A percentile compares a stretch with the other conserved stretches of the same genome.
These are phyloP conservation scores for Solidago caesia DNA, from an alignment of 129 eudicot species.

Conservation along the genomic window DNA sequence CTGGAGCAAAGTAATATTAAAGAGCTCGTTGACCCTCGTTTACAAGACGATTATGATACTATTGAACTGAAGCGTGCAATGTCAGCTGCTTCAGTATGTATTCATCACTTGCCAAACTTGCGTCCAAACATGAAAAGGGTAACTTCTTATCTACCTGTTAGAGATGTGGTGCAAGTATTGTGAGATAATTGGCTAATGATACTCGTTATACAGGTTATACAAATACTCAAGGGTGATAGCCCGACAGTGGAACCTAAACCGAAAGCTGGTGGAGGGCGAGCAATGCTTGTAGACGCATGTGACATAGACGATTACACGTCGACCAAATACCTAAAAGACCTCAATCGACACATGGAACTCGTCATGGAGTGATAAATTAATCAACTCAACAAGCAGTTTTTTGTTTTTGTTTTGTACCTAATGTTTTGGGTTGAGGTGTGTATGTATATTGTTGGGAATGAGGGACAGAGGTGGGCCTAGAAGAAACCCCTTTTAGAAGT, in stretches of 20 bases:
- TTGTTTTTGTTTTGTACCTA: constrained; percentile 7
- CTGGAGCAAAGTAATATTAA: constrained; percentile 55
- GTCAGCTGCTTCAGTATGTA: constrained; percentile 71
- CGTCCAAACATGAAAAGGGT: constrained; percentile 86
- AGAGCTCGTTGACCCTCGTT: constrained; percentile 65
- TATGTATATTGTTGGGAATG: constrained; percentile 31
- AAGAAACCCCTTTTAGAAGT: constrained; percentile 27
- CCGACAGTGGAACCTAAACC: constrained; percentile 44
- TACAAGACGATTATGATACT: constrained; percentile 49
- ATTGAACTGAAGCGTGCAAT: constrained; percentile 61
- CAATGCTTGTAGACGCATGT: constrained; percentile 52
- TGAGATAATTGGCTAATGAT: neutral
- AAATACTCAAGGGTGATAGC: constrained; percentile 62
- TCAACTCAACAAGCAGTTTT: constrained; percentile 3
- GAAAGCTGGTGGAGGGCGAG: constrained; percentile 46
- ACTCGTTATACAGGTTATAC: constrained; percentile 46
- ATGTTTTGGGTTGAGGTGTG: constrained; percentile 27
- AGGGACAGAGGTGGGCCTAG: constrained; percentile 14
- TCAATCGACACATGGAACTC: constrained; percentile 84
- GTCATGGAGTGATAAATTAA: constrained; percentile 58
- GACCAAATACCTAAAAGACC: constrained; percentile 71
- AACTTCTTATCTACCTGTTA: neutral
- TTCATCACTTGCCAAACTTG: constrained; percentile 63
- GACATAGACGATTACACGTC: constrained; percentile 72
- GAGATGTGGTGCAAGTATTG: neutral